phyloP scores from a whole-genome alignment of 352 stramenopile species.

The Lagenidium giganteum region DNA sequence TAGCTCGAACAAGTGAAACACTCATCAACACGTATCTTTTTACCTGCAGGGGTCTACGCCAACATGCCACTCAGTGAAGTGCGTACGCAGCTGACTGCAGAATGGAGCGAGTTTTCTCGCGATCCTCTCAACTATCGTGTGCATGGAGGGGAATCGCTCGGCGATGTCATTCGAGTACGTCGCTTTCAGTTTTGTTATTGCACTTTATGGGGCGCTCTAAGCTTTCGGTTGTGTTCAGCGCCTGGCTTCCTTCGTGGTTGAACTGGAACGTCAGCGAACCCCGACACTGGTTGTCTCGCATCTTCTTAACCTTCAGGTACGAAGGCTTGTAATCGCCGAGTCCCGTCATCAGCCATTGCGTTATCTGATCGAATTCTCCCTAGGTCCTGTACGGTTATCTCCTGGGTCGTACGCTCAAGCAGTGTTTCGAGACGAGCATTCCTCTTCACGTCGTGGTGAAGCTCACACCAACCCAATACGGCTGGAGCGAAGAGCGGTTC shows the following conservation, averaged over 20 bases:
- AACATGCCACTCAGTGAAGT: slow-evolving; percentile 35
- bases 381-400: slow-evolving; percentile 38
- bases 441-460: slow-evolving; percentile 42
- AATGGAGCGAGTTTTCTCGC: slow-evolving; percentile 32
- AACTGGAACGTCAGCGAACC: slow-evolving; percentile 35
- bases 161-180: slow-evolving; percentile 35
- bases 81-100: slow-evolving; percentile 25
- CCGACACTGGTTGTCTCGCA: slow-evolving; percentile 36
- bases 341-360: too few relatives aligned
- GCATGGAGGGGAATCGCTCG: slow-evolving; percentile 38
- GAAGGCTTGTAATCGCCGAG: not conserved
- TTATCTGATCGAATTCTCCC: too few relatives aligned
- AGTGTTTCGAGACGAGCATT: slow-evolving; percentile 29
- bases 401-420: slow-evolving; percentile 20
- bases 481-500: slow-evolving; percentile 41
- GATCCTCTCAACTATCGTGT: slow-evolving; percentile 45
- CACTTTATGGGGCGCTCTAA: not conserved
- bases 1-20: too few relatives aligned
- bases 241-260: slow-evolving; percentile 42
- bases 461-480: slow-evolving; percentile 38
- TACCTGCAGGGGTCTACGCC: slow-evolving; percentile 24
- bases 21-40: not conserved
- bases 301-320: slow-evolving; percentile 33
- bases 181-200: not conserved
- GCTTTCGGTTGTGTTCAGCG: slow-evolving; percentile 13